These are phyloP conservation scores for Novymonas esmeraldas DNA, from an alignment of 208 protist genomes.

Conservation along the genomic window DNA sequence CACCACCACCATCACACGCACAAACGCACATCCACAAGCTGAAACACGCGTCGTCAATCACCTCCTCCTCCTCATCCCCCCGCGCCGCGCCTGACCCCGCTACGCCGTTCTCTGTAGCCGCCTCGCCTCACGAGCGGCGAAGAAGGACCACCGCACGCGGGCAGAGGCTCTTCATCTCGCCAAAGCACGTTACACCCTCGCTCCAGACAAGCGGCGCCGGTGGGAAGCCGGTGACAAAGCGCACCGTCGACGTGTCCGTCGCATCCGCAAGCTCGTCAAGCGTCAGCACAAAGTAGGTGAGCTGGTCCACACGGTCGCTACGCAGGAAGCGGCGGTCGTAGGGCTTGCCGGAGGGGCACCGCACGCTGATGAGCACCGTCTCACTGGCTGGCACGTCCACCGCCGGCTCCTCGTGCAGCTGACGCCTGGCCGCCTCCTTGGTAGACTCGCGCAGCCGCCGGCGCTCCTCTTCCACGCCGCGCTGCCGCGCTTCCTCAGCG, in stretches of 20 bases:
- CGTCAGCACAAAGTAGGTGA: conserved; percentile 56
- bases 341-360: conserved; percentile 48
- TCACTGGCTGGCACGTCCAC: conserved; percentile 26
- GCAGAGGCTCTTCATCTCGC: conserved; percentile 54
- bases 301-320: conserved; percentile 51
- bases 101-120: no score
- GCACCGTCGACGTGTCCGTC: conserved; percentile 36
- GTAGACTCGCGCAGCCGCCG: conserved; percentile 16
- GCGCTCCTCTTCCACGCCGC: conserved; percentile 11
- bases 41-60: background rate
- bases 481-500: conserved; percentile 27
- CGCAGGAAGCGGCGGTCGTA: conserved; percentile 65
- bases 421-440: conserved; percentile 19
- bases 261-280: conserved; percentile 57
- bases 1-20: no score
- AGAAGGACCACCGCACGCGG: conserved; percentile 72
- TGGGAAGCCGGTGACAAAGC: conserved; percentile 75
- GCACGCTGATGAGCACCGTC: conserved; percentile 55
- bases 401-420: conserved; percentile 52
- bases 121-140: conserved; percentile 29
- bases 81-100: no score
- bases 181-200: conserved; percentile 40
- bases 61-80: background rate
- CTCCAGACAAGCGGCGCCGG: conserved; percentile 51
- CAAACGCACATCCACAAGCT: background rate